A percentile compares a stretch with the other conserved stretches of the same genome.
These are phyloP conservation scores for Abrus precatorius DNA, from an alignment of 306 rosid species.

Conservation along the genomic window DNA sequence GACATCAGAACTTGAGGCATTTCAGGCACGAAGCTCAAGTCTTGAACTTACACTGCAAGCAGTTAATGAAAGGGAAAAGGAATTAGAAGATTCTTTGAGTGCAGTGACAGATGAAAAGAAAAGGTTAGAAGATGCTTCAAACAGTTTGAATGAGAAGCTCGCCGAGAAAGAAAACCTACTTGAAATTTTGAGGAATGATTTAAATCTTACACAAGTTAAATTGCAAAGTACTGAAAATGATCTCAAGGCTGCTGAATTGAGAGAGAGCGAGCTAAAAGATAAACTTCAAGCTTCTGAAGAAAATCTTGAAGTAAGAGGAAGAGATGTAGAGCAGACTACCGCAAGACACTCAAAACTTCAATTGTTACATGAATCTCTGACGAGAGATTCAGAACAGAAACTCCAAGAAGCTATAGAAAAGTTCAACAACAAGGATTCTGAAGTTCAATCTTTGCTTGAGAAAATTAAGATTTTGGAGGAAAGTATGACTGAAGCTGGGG, in stretches of 20 bases:
- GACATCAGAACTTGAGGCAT: conserved; percentile 78
- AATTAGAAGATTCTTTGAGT: conserved; percentile 65
- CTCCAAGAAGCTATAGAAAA: conserved; percentile 71
- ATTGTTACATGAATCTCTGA: conserved; percentile 70
- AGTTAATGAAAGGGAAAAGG: conserved; percentile 71
- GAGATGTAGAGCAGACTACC: conserved; percentile 60
- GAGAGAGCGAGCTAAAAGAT: conserved; percentile 67
- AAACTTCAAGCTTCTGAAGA: conserved; percentile 80
- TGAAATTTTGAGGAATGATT: conserved; percentile 76
- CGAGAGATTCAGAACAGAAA: conserved; percentile 75
- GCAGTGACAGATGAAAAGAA: conserved; percentile 70
- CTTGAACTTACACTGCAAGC: conserved; percentile 68
- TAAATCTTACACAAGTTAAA: conserved; percentile 77
- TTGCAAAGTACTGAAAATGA: conserved; percentile 67
- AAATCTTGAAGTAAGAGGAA: conserved; percentile 63
- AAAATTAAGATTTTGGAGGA: conserved; percentile 73
- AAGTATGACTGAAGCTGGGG: conserved; percentile 57
- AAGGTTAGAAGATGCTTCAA: conserved; percentile 67
- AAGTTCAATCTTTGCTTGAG: conserved; percentile 78
- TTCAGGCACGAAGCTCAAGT: conserved; percentile 66
- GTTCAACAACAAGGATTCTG: conserved; percentile 67
- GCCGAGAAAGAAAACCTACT: conserved; percentile 81
- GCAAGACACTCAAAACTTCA: conserved; percentile 76
- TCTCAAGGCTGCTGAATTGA: conserved; percentile 65
- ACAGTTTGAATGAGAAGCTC: conserved; percentile 64